phyloP scores from a whole-genome alignment of 805 yeast species.

The Candida pseudofarinosa region DNA sequence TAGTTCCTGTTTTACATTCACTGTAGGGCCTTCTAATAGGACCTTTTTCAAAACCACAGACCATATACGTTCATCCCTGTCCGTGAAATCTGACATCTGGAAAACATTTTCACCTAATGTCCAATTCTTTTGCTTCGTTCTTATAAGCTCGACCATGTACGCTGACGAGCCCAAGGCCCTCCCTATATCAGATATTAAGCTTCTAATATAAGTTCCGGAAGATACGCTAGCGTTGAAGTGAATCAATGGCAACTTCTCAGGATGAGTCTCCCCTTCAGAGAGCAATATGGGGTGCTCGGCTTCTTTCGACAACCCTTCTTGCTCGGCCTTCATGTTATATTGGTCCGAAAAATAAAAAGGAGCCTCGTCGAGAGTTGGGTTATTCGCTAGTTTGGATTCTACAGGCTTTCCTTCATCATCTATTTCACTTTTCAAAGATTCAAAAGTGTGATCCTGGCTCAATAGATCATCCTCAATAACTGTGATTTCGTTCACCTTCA shows the following conservation, averaged over 20 bases:
- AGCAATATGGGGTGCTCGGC: constrained; percentile 37
- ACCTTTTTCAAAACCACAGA: constrained; percentile 56
- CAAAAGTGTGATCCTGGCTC: constrained; percentile 52
- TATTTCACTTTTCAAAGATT: constrained; percentile 35
- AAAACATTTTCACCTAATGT: constrained; percentile 66
- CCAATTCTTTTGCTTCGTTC: constrained; percentile 84
- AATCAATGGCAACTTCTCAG: constrained; percentile 59
- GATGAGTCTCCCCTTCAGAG: constrained; percentile 34
- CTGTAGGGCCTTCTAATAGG: constrained; percentile 32
- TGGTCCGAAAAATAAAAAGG: constrained; percentile 55
- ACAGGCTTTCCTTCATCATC: constrained; percentile 47
- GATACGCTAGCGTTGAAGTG: constrained; percentile 78
- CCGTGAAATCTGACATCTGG: constrained; percentile 59
- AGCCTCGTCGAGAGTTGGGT: constrained; percentile 62
- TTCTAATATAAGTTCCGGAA: constrained; percentile 92
- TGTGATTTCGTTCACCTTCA: constrained; percentile 52
- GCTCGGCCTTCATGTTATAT: constrained; percentile 42
- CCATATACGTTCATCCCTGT: constrained; percentile 65
- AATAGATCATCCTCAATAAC: constrained; percentile 52
- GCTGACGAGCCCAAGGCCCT: constrained; percentile 75
- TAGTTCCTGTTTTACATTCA: constrained; percentile 24
- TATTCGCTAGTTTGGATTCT: constrained; percentile 39
- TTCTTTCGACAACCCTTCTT: constrained; percentile 34
- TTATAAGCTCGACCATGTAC: constrained; percentile 78
- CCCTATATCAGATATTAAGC: constrained; percentile 85